Percentiles rank a stretch among this genome's conserved stretches.
Conservation (phyloP, 306 rosid genomes). For the Corylus heterophylla region DNA sequence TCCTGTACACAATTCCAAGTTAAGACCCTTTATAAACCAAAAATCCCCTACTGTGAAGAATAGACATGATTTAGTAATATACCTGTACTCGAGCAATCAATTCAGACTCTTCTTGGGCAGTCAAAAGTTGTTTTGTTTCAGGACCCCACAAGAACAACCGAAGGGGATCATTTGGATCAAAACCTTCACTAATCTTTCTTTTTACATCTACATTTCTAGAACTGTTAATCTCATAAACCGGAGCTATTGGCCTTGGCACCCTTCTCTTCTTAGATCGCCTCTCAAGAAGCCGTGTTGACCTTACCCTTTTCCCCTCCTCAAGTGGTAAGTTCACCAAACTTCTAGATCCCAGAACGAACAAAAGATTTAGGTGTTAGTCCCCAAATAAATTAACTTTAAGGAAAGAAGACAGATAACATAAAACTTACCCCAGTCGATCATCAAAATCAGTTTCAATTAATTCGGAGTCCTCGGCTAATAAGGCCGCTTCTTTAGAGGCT, state of each 20-base stretch:
- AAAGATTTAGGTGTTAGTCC: conserved; percentile 29
- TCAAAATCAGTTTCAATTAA: conserved; percentile 35
- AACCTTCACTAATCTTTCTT: conserved; percentile 54
- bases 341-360: conserved; percentile 38
- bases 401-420: conserved; percentile 18
- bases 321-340: conserved; percentile 38
- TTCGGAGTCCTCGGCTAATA: conserved; percentile 46
- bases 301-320: conserved; percentile 50
- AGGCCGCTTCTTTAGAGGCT: conserved; percentile 73
- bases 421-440: conserved; percentile 57
- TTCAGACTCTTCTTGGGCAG: conserved; percentile 68
- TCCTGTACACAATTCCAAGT: conserved; percentile 57
- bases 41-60: conserved; percentile 19
- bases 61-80: conserved; percentile 18
- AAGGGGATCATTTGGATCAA: conserved; percentile 66
- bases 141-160: conserved; percentile 76
- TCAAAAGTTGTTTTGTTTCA: conserved; percentile 79
- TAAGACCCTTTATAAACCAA: conserved; percentile 27
- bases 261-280: conserved; percentile 69
- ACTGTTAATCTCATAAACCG: conserved; percentile 38
- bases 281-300: conserved; percentile 66
- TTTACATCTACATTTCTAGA: conserved; percentile 40
- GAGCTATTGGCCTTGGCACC: conserved; percentile 40
- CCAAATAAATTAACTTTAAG: conserved; percentile 25
- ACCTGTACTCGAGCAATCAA: conserved; percentile 77